Base-by-base conservation (phyloP, 2,329 filamentous ascomycete species). In the Alternaria panax region DNA sequence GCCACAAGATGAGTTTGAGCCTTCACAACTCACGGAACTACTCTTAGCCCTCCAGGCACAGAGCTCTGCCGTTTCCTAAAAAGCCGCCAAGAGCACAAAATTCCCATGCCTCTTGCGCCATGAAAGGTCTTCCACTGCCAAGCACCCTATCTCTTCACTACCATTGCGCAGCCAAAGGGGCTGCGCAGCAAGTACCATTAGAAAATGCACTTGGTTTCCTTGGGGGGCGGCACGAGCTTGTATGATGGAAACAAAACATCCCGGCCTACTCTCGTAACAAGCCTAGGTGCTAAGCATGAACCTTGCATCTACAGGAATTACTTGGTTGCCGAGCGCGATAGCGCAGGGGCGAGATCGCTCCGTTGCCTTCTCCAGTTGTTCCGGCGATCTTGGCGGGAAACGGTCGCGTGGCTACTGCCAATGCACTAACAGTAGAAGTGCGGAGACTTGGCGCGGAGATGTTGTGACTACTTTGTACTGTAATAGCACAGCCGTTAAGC, bases 261-360 rank as follows among this genome's bases (percentile, higher is more conserved):
- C 45, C 30, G 28, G 20, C 20, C 45, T 24, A 24, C 18, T 30
- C 28, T 48, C 30, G 14, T 34, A 48, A 34, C 45, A 34, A 34
- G 30, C 32, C 30, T 22, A 18, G 20, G 25, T 32, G 45, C 30
- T 34, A 34, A 48, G 48, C 34, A 38, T 25, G 34, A 40, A 51
- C 34, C 32, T n/a, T 40, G 34, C 12, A 24, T 51, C 24, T 16
- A 36, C 32, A 40, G 28, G n/a, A 51, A 51, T 28, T 34, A 22
- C 48, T 40, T 51, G 22, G 20, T 51, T 36, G 34, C 25, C 48
- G 7, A 40, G 32, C n/a, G 24, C 22, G 24, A 40, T 40, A 40
- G 48, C 48, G 48, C 48, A 51, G 32, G 48, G 48, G 48, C 48
- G 34, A 51, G 48, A 40, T 51, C 32, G 48, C 34, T 40, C 34